Percentiles rank a stretch among this genome's conserved stretches.
phyloP scores from a whole-genome alignment of 2,329 filamentous ascomycete genomes.

The Neurospora crassa region DNA sequence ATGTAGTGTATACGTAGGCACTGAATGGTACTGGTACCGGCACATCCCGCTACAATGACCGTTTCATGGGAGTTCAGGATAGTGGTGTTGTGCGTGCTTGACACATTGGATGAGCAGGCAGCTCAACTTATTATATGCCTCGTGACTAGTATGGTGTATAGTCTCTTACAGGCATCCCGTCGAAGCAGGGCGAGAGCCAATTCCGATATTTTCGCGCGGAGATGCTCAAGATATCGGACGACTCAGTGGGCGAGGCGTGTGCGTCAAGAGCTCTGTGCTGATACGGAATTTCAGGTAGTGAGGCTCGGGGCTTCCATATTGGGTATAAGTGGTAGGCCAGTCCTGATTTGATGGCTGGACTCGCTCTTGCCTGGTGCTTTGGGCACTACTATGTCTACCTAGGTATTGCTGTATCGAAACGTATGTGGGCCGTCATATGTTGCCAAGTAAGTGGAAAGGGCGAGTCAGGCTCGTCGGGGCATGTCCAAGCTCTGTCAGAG shows the following conservation, averaged over 20 bases:
- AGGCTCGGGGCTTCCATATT: neutral
- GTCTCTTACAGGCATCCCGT: neutral
- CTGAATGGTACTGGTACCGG: neutral
- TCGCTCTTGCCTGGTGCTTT: neutral
- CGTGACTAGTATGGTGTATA: neutral
- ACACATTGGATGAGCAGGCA: neutral
- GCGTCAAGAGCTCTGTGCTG: neutral
- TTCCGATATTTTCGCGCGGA: neutral
- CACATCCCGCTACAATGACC: neutral
- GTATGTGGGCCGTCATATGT: neutral
- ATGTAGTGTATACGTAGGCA: neutral
- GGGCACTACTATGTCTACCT: neutral
- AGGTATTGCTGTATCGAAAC: neutral
- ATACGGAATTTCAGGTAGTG: neutral
- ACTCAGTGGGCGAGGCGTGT: neutral
- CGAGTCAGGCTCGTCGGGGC: neutral
- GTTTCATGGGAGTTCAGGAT: neutral
- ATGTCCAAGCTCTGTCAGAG: neutral
- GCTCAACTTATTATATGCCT: neutral
- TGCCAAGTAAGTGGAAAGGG: neutral
- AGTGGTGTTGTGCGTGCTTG: no score
- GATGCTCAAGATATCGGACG: neutral
- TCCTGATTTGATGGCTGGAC: neutral
- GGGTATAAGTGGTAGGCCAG: neutral
- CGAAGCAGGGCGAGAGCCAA: neutral